phyloP scores from a whole-genome alignment of 768 basidiomycete species.

The Hericium alpestre region DNA sequence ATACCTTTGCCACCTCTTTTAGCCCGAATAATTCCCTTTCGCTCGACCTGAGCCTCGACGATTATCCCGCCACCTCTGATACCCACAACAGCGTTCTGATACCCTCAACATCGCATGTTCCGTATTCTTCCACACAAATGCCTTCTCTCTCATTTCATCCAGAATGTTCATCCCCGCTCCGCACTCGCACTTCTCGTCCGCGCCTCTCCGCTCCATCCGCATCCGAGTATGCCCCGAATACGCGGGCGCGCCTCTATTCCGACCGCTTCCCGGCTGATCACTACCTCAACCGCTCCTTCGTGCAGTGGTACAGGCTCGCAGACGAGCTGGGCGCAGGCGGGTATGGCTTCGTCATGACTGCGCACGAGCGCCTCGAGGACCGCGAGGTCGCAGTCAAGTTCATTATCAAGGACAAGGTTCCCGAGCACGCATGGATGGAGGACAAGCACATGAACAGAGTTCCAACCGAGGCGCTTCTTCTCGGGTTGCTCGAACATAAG shows the following conservation, averaged over 20 bases:
- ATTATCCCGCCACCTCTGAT: background rate
- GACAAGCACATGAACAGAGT: constrained; percentile 52
- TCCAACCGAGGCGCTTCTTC: constrained; percentile 74
- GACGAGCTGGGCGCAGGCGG: constrained; percentile 86
- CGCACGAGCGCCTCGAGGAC: constrained; percentile 45
- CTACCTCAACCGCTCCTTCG: constrained; percentile 49
- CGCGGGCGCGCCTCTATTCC: constrained; percentile 27
- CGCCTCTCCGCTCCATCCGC: background rate
- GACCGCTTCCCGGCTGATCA: constrained; percentile 53
- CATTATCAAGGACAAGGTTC: constrained; percentile 69
- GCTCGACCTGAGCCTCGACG: background rate
- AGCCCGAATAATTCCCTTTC: constrained; percentile 9
- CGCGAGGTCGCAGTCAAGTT: constrained; percentile 90
- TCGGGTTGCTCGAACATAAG: constrained; percentile 64
- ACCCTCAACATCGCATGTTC: constrained; percentile 1
- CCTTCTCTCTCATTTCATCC: background rate
- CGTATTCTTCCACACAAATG: constrained; percentile 1
- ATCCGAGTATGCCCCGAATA: constrained; percentile 6
- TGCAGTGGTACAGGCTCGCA: constrained; percentile 45
- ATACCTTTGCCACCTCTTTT: background rate
- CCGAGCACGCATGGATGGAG: constrained; percentile 50
- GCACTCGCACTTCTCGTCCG: constrained; percentile 1
- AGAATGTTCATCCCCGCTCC: background rate
- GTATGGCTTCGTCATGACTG: constrained; percentile 92
- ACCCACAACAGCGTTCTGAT: background rate